Conservation (phyloP, 2,329 filamentous ascomycete species). For the Sporothrix brasiliensis region DNA sequence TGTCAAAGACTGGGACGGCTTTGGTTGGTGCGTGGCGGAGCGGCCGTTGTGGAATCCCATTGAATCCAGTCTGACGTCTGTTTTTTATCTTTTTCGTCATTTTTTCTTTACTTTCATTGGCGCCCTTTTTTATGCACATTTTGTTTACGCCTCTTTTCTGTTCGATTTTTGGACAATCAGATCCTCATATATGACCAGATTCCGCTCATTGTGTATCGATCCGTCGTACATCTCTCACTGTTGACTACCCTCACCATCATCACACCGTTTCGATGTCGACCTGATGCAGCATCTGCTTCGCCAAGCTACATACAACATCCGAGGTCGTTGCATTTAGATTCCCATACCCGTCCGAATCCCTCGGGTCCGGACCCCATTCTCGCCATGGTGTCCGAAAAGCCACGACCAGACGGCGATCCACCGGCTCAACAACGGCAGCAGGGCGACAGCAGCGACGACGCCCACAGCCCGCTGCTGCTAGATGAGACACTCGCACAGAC, state of each 20-base stretch:
- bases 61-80: neutral
- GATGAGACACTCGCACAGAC: constrained; percentile 43
- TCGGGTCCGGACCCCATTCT: neutral
- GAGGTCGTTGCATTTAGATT: neutral
- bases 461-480: constrained; percentile 30
- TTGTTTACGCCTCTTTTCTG: neutral
- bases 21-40: constrained; percentile 2
- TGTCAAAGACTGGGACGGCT: neutral
- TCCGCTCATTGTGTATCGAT: neutral
- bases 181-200: neutral
- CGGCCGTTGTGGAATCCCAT: neutral
- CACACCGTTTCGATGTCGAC: neutral
- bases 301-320: neutral
- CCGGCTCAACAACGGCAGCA: constrained; percentile 3
- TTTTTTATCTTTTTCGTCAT: neutral
- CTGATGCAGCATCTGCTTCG: neutral
- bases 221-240: neutral
- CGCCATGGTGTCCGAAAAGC: neutral
- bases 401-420: neutral
- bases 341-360: neutral
- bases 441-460: neutral
- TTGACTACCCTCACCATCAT: neutral
- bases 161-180: neutral
- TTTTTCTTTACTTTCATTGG: neutral
- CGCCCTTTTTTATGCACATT: neutral